phyloP scores from a whole-genome alignment of 2,329 filamentous ascomycete species.

The Cladophialophora bantiana region DNA sequence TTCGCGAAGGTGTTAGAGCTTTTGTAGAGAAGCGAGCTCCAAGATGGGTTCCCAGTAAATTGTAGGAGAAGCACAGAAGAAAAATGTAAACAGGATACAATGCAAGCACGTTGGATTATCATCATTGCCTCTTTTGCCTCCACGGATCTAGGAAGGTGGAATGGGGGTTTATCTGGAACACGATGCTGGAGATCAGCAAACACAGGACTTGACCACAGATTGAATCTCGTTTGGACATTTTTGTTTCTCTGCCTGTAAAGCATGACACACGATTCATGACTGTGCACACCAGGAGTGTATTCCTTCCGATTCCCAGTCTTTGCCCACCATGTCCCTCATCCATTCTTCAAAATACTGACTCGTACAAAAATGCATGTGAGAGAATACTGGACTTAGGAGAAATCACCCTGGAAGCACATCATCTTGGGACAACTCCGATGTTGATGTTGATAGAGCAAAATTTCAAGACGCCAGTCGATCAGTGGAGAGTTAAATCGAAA shows the following conservation, averaged over 20 bases:
- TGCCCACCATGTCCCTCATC: constrained; percentile 9
- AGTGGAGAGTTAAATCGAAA: constrained; percentile 11
- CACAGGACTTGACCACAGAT: background rate
- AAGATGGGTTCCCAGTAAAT: constrained; percentile 63
- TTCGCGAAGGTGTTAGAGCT: constrained; percentile 74
- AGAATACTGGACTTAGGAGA: constrained; percentile 13
- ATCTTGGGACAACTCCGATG: constrained; percentile 18
- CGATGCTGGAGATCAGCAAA: background rate
- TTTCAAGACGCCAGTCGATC: constrained; percentile 23
- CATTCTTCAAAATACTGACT: constrained; percentile 11
- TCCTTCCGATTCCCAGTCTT: constrained; percentile 9
- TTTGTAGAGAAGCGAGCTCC: constrained; percentile 79
- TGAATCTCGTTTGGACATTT: constrained; percentile 17
- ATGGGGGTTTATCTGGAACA: background rate
- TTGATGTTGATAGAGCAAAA: constrained; percentile 21
- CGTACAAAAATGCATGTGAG: constrained; percentile 20
- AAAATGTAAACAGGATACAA: background rate
- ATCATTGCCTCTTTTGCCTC: constrained; percentile 1
- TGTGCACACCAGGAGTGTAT: constrained; percentile 11
- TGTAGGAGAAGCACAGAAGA: constrained; percentile 39
- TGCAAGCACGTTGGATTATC: background rate
- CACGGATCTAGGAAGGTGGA: background rate
- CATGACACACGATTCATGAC: constrained; percentile 16
- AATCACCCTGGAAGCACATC: constrained; percentile 21
- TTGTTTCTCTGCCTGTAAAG: constrained; percentile 18